Evolutionary conservation across 257 asterid species (phyloP).

Genomic region (Ehretia macrophylla): DNA sequence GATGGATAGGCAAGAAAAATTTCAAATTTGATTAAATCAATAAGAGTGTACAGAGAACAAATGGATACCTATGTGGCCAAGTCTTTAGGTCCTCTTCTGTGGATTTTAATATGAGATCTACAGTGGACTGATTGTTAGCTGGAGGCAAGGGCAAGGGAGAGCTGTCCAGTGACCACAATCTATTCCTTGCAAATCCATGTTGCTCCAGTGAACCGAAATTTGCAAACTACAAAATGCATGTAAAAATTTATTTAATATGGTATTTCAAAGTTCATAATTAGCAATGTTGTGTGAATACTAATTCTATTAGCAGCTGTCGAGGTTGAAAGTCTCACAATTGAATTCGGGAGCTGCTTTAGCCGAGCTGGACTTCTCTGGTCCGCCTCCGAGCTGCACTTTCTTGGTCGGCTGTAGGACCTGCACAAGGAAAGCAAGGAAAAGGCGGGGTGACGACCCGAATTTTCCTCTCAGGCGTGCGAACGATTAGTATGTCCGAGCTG

Average conservation of each 20-base stretch:
- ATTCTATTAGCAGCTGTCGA: too few relatives aligned
- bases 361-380: too few relatives aligned
- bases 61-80: slow-evolving; percentile 70
- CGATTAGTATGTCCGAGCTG: too few relatives aligned
- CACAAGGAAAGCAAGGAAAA: too few relatives aligned
- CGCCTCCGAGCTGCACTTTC: too few relatives aligned
- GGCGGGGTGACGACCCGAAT: too few relatives aligned
- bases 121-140: slow-evolving; percentile 52
- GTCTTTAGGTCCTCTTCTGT: slow-evolving; percentile 79
- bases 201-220: slow-evolving; percentile 71
- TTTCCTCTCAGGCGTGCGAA: too few relatives aligned
- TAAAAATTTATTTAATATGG: slow-evolving; percentile 13
- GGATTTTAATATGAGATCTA: slow-evolving; percentile 65
- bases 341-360: too few relatives aligned
- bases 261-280: neutral
- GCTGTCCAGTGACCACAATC: slow-evolving; percentile 66
- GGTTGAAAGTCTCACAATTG: too few relatives aligned
- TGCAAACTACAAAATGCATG: slow-evolving; percentile 37
- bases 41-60: neutral
- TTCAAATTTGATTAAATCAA: too few relatives aligned
- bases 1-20: neutral
- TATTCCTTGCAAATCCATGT: slow-evolving; percentile 74
- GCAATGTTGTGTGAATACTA: neutral
- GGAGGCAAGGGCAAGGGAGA: slow-evolving; percentile 70
- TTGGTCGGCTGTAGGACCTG: too few relatives aligned